Conservation (phyloP, 2,329 filamentous ascomycete species). For the Penicillium vulpinum region DNA sequence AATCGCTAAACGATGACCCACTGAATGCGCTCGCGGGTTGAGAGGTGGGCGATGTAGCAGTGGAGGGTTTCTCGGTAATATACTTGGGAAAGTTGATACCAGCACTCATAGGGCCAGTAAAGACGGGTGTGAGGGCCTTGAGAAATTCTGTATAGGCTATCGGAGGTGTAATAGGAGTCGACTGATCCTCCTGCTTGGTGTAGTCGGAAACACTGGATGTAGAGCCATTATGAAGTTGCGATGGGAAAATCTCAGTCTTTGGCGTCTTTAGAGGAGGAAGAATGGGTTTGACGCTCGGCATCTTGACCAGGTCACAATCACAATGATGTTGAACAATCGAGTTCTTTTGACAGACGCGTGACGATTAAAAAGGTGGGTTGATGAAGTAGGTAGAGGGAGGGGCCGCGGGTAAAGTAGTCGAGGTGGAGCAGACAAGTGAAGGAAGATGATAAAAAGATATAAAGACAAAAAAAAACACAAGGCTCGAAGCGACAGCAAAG, state of each 20-base stretch:
- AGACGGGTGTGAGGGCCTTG: constrained; percentile 70
- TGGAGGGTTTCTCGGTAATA: constrained; percentile 34
- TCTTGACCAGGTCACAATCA: constrained; percentile 9
- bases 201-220: constrained; percentile 55
- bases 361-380: not conserved
- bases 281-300: constrained; percentile 39
- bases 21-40: constrained; percentile 43
- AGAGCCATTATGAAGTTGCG: constrained; percentile 60
- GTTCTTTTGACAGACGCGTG: not conserved
- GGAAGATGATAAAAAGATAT: not conserved
- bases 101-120: constrained; percentile 67
- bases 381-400: not conserved
- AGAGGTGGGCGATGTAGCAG: constrained; percentile 39
- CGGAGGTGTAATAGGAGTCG: constrained; percentile 89
- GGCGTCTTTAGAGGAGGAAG: constrained; percentile 47
- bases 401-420: not conserved
- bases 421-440: not conserved
- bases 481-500: not conserved
- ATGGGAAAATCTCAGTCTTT: constrained; percentile 49
- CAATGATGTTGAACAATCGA: not conserved
- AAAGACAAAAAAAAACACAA: not conserved
- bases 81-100: constrained; percentile 39
- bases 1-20: constrained; percentile 49
- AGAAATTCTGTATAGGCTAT: constrained; percentile 90
- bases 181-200: constrained; percentile 70